Evolutionary conservation across 2,329 filamentous ascomycete species (phyloP).

Genomic region (Diaporthe longicolla): DNA sequence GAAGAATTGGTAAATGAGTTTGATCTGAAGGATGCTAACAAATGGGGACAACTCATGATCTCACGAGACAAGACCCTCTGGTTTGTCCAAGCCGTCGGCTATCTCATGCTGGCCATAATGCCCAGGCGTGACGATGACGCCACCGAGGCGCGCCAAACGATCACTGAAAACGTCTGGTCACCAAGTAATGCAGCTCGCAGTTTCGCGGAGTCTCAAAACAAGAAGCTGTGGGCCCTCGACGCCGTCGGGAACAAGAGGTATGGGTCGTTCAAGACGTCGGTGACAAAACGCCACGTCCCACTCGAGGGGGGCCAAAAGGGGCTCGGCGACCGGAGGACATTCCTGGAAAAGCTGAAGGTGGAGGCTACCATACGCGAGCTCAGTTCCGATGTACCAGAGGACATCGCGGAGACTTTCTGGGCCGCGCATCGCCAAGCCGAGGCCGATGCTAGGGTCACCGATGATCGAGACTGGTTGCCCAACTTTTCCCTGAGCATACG

Average conservation of each 20-base stretch:
- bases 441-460: background rate
- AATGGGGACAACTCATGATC: background rate
- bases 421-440: background rate
- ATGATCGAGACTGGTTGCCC: background rate
- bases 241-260: background rate
- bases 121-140: background rate
- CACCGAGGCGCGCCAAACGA: background rate
- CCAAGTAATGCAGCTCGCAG: background rate
- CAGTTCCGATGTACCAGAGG: background rate
- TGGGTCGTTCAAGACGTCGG: background rate
- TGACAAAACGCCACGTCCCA: background rate
- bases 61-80: rapidly evolving
- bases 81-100: background rate
- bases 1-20: rapidly evolving
- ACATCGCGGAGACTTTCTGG: background rate
- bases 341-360: background rate
- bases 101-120: background rate
- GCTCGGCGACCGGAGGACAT: background rate
- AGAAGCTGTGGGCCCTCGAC: background rate
- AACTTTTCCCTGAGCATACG: background rate
- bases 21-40: rapidly evolving
- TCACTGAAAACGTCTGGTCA: background rate
- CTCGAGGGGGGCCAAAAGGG: background rate
- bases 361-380: background rate
- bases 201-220: background rate